Evolutionary conservation across 148 eudicot species (phyloP).

Genomic region (Cornus controversa): DNA sequence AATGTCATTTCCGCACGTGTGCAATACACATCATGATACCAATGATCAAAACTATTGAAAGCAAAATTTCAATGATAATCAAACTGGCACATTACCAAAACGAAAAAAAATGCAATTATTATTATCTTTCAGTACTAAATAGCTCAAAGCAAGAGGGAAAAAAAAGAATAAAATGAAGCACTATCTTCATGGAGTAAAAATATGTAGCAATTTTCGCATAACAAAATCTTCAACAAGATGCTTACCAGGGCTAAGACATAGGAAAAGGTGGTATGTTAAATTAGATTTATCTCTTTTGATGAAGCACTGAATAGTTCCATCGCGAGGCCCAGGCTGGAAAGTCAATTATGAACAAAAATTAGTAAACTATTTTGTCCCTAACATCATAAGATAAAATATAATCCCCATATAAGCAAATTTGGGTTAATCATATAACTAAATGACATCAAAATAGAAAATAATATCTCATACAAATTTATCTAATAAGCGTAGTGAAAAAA

Average conservation of each 20-base stretch:
- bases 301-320: constrained; percentile 58
- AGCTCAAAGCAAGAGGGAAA: no score
- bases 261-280: constrained; percentile 52
- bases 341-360: neutral
- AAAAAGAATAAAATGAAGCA: no score
- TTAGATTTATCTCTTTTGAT: constrained; percentile 60
- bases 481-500: neutral
- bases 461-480: neutral
- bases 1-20: no score
- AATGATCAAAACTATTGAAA: no score
- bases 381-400: neutral
- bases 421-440: neutral
- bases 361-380: neutral
- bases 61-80: no score
- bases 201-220: neutral
- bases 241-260: constrained; percentile 62
- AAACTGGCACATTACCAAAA: no score
- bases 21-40: no score
- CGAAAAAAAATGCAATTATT: no score
- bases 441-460: no score
- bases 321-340: constrained; percentile 59
- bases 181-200: no score
- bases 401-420: neutral
- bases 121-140: no score
- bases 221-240: neutral